Evolutionary conservation across 2,329 filamentous ascomycete species (phyloP).

Genomic region (Pseudogymnoascus sp.): DNA sequence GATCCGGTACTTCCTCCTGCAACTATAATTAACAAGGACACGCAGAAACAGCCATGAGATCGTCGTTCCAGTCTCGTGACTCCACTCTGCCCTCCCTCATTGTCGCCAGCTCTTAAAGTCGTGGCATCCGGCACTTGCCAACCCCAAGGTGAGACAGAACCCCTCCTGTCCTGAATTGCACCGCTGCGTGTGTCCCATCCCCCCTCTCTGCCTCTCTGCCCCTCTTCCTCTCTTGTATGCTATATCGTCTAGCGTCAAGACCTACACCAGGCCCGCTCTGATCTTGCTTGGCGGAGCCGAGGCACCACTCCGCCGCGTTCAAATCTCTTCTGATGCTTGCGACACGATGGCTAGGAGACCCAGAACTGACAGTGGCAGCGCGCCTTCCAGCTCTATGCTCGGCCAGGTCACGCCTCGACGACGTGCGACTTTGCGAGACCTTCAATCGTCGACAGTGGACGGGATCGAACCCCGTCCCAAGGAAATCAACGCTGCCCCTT

Average conservation of each 20-base stretch:
- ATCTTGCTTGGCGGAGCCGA: conserved; percentile 7
- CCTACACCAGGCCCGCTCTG: conserved; percentile 2
- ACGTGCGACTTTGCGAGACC: conserved; percentile 39
- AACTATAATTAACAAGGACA: conserved; percentile 9
- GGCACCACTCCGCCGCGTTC: not conserved
- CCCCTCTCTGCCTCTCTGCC: not conserved
- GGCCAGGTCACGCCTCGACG: conserved; percentile 35
- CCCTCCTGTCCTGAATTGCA: conserved; percentile 6
- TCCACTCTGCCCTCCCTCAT: not conserved
- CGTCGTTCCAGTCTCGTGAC: conserved; percentile 5
- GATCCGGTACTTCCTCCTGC: conserved; percentile 8
- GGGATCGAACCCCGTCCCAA: conserved; percentile 36
- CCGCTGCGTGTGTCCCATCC: not conserved
- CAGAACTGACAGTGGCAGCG: conserved; percentile 29
- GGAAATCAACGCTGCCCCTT: conserved; percentile 47
- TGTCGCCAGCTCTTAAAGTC: conserved; percentile 7
- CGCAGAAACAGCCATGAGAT: conserved; percentile 4
- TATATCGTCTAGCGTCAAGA: conserved; percentile 1
- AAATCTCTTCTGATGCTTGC: conserved; percentile 6
- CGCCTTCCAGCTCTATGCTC: conserved; percentile 34
- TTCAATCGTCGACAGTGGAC: conserved; percentile 35
- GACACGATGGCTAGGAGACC: conserved; percentile 29
- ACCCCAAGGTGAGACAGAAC: conserved; percentile 7
- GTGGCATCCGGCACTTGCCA: conserved; percentile 7
- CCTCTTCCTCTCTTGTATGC: not conserved